Evolutionary conservation across 2,329 filamentous ascomycete species (phyloP).

Genomic region (Colletotrichum theobromicola): DNA sequence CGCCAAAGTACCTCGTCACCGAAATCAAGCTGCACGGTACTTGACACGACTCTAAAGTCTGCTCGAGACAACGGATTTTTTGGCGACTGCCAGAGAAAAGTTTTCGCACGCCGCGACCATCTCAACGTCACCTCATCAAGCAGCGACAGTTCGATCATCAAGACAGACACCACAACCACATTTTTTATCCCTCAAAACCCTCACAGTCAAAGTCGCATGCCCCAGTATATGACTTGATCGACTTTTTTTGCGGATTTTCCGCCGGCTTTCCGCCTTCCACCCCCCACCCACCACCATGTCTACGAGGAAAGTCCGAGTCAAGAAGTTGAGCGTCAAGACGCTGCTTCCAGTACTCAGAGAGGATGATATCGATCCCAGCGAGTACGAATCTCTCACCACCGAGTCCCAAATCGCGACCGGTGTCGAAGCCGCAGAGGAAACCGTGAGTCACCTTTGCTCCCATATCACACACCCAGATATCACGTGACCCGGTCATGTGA

Average conservation of each 20-base stretch:
- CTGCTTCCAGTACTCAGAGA: constrained; percentile 87
- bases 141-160: constrained; percentile 55
- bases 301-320: constrained; percentile 76
- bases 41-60: constrained; percentile 10
- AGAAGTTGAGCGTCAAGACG: constrained; percentile 93
- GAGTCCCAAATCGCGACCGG: constrained; percentile 91
- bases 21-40: constrained; percentile 12
- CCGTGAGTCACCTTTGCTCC: constrained; percentile 68
- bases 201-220: constrained; percentile 56
- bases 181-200: constrained; percentile 61
- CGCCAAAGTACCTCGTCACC: constrained; percentile 14
- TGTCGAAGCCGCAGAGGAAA: constrained; percentile 96
- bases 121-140: constrained; percentile 62
- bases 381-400: constrained; percentile 86
- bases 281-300: constrained; percentile 57
- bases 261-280: constrained; percentile 46
- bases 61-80: constrained; percentile 17
- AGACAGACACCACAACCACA: constrained; percentile 55
- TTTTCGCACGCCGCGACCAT: constrained; percentile 48
- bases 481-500: constrained; percentile 57
- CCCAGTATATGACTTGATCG: constrained; percentile 65
- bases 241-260: constrained; percentile 69
- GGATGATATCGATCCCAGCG: constrained; percentile 83
- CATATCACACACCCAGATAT: constrained; percentile 38
- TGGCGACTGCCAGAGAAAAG: constrained; percentile 48